These are phyloP conservation scores for Yarrowia bubula DNA, from an alignment of 805 yeast species.

Conservation along the genomic window DNA sequence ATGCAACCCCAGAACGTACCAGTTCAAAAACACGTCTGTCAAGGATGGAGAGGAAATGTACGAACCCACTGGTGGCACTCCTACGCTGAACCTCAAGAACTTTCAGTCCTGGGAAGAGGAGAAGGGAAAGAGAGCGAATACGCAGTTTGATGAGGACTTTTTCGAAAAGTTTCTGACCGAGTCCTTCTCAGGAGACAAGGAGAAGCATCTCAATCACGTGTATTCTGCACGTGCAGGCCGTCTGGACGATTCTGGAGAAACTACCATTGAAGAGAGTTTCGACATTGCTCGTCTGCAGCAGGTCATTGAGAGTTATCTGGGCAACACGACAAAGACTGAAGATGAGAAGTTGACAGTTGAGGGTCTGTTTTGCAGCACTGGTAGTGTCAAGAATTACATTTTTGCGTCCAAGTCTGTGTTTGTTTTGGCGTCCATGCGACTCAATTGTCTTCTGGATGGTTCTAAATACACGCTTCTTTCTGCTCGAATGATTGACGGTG, in stretches of 20 bases:
- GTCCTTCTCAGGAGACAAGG: constrained; percentile 11
- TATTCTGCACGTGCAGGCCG: neutral
- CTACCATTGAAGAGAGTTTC: constrained; percentile 12
- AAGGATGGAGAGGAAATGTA: constrained; percentile 23
- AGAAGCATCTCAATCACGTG: constrained; percentile 15
- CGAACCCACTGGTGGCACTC: constrained; percentile 1
- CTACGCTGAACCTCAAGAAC: neutral
- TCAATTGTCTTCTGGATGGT: constrained; percentile 7
- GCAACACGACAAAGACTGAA: constrained; percentile 9
- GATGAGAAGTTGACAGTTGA: constrained; percentile 12
- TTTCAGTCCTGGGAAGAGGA: constrained; percentile 20
- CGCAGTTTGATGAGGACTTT: constrained; percentile 23
- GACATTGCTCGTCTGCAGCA: constrained; percentile 6
- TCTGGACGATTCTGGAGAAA: neutral
- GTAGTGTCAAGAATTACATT: constrained; percentile 17
- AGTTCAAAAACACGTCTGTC: constrained; percentile 17
- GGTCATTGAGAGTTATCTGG: constrained; percentile 1
- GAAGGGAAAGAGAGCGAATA: constrained; percentile 11
- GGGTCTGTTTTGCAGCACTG: constrained; percentile 12
- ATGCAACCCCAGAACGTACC: neutral
- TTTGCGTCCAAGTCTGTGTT: constrained; percentile 12
- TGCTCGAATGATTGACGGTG: constrained; percentile 19
- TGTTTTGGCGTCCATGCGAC: constrained; percentile 14
- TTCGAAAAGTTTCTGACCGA: constrained; percentile 16
- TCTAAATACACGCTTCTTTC: constrained; percentile 9